Evolutionary conservation across 2,329 filamentous ascomycete species (phyloP), one percentile per base, ranked within the genome.

Genomic region (Xenoacremonium recifei): DNA sequence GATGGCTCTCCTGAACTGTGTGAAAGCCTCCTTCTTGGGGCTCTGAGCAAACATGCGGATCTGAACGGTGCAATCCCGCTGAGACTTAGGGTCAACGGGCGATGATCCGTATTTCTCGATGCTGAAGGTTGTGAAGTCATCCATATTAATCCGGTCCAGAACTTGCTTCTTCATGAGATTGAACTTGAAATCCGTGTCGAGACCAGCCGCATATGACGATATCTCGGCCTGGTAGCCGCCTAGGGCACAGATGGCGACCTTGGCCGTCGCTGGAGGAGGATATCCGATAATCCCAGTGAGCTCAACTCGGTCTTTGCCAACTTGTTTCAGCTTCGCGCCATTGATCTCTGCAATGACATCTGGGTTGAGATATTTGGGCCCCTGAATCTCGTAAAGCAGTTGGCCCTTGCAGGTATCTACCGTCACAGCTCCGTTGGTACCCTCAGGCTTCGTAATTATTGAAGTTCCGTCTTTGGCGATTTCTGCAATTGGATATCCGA

Each of bases 401-500:
- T 71, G 68, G 2, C 46, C 58, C 21, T 54, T 60, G 48, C 51
- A 59, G 1, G 57, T 62, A 11, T 61, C 58, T 7, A 49, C 43
- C n/a, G 31, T 44, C 4, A 75, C 64, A 10, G 66, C 57, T 0
- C 72, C 72, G n/a, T 70, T 67, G 5, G 65, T 67, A 0, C 52
- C 54, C 5, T 67, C 61, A 39, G 76, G 72, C 47, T 76, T 78
- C 3, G 72, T 73, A 27, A 78, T 65, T 13, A 75, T 58, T 21
- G 66, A 73, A 2, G 60, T 63, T 0, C 75, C 75, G 48, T 71
- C 67, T 0, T 33, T 54, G 4, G 60, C 64, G 15, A 80, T 62
- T 40, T 79, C 74, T 1, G 69, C 73, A 42, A 79, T 75, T 1
- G 71, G 72, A 33, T 72, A 73, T 3, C 71, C 67, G 31, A 55